Conservation (phyloP, 805 yeast species). For the Barnettozyma botsteinii region DNA sequence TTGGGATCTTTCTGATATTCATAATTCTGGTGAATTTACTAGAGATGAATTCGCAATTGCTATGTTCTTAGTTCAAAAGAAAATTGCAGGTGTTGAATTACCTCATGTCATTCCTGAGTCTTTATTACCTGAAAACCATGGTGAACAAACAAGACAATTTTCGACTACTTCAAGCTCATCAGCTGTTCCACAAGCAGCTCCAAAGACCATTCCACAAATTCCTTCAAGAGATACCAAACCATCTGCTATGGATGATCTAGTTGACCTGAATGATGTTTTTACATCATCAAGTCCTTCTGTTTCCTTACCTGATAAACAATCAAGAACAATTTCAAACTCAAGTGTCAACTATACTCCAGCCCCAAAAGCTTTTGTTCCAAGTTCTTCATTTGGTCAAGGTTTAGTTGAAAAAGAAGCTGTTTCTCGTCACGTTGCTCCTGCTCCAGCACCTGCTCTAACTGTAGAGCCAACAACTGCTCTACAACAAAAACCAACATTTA, state of each 20-base stretch:
- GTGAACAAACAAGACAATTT: slow-evolving; percentile 11
- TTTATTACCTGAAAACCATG: slow-evolving; percentile 34
- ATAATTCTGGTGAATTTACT: slow-evolving; percentile 77
- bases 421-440: slow-evolving; percentile 20
- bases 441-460: slow-evolving; percentile 13
- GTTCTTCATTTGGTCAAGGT: slow-evolving; percentile 81
- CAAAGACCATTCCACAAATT: slow-evolving; percentile 20
- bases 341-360: slow-evolving; percentile 26
- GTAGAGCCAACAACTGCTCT: slow-evolving; percentile 8
- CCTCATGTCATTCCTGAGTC: slow-evolving; percentile 75
- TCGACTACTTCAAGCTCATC: slow-evolving; percentile 11
- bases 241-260: slow-evolving; percentile 61
- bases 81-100: slow-evolving; percentile 66
- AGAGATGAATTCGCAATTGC: slow-evolving; percentile 87
- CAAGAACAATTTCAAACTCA: slow-evolving; percentile 22
- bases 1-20: slow-evolving; percentile 93
- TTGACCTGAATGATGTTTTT: slow-evolving; percentile 52
- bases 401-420: slow-evolving; percentile 35
- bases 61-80: slow-evolving; percentile 85
- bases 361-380: slow-evolving; percentile 57
- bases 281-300: slow-evolving; percentile 33
- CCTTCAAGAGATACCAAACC: slow-evolving; percentile 37
- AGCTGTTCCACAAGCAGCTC: not conserved
- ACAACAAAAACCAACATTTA: slow-evolving; percentile 8
- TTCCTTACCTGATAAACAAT: slow-evolving; percentile 6